Base-by-base conservation (phyloP, 2,329 filamentous ascomycete genomes). In the Mariannaea sp. region DNA sequence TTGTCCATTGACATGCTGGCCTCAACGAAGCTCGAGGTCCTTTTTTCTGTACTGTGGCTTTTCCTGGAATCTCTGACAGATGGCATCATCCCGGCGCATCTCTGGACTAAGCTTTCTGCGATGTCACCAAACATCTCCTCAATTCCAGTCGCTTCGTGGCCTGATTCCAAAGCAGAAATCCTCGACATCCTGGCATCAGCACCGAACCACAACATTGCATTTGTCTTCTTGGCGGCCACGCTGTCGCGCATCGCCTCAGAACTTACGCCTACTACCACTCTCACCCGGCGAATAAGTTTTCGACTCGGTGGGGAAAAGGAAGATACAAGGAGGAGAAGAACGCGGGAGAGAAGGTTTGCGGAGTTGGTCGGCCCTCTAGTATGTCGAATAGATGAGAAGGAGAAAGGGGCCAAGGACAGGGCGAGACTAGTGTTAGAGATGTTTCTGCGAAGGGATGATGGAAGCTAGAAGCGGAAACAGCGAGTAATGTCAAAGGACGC, bases 211-310 rank as follows among this genome's bases (percentile, higher is more conserved):
- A 94, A 91, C 67, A 92, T 96, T 49, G 88, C 89, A 0, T 96
- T 97, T 66, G 89, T 96, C 2, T 92, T 97, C 59, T 75, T 97
- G 13, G 90, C 88, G 0, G 86, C 89, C 7, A 92, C 92, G 72
- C 78, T 97, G 1, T 73, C 78, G 2, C 76, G 78, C 4, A 73
- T 83, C 1, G 74, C 78, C 2, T 69, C 73, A 1, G 82, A 85
- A 49, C 70, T 85, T 5, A 70, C 69, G 67, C 33, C 79, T 62
- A 19, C 41, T 64, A 77, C 54, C 55, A 66, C 32, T 41, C 69
- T 77, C 4, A 73, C 72, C 9, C 75, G 77, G 13, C 77, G 78
- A 17, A 64, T 84, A 7, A 80, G 75, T 36, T 77, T 82, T 57
- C 71, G 76, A 20, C 65, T 72, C 3, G 70, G 64, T 14, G 63